Evolutionary conservation across 331 rosid genomes (phyloP).

Genomic region (Telfairia occidentalis): DNA sequence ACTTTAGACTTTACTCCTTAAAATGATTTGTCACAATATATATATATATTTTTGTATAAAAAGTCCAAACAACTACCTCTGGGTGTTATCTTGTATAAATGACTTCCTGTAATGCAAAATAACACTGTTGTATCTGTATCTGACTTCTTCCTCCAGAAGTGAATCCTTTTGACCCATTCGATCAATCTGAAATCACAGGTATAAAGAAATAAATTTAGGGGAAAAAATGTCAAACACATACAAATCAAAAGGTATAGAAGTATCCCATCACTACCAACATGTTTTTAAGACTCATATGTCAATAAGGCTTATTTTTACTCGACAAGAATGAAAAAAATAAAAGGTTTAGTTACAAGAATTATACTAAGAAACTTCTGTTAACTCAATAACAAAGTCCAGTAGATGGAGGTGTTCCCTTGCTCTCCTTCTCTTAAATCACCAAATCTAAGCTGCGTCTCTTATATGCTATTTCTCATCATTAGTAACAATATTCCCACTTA

Average conservation of each 20-base stretch:
- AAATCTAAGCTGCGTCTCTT: background rate
- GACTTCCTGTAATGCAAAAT: slow-evolving; percentile 81
- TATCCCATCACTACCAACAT: background rate
- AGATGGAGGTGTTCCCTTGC: background rate
- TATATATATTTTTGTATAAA: background rate
- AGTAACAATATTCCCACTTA: background rate
- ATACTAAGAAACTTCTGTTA: background rate
- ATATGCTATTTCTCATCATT: background rate
- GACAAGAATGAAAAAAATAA: background rate
- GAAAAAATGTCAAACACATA: background rate
- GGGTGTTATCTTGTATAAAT: slow-evolving; percentile 71
- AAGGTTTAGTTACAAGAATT: background rate
- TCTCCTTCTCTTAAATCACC: background rate
- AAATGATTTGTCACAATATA: background rate
- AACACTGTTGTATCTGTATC: slow-evolving; percentile 63
- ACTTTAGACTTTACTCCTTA: background rate
- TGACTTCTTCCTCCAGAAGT: slow-evolving; percentile 66
- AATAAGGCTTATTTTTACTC: background rate
- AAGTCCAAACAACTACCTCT: slow-evolving; percentile 41
- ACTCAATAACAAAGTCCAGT: background rate
- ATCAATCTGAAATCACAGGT: slow-evolving; percentile 47
- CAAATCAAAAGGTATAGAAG: background rate
- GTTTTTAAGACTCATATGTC: background rate
- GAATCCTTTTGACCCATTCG: slow-evolving; percentile 72
- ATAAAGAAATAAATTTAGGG: slow-evolving; percentile 13